phyloP scores from a whole-genome alignment of 768 basidiomycete genomes.

The Podaxis sp. region DNA sequence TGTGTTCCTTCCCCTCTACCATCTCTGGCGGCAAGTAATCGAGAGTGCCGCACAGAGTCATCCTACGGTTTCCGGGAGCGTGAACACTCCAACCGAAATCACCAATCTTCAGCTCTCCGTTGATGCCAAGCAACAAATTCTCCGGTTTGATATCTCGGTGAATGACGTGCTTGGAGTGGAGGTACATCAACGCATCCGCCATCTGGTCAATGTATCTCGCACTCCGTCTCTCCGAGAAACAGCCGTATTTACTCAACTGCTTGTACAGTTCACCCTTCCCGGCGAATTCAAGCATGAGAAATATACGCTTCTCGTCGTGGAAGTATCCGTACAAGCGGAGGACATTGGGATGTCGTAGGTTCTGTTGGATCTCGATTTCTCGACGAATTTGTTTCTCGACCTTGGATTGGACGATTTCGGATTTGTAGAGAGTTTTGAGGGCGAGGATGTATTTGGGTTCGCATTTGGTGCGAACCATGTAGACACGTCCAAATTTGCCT shows the following conservation, averaged over 20 bases:
- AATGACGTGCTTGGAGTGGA: constrained; percentile 95
- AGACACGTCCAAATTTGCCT: constrained; percentile 98
- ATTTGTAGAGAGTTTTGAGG: constrained; percentile 95
- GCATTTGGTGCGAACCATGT: constrained; percentile 93
- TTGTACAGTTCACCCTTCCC: constrained; percentile 97
- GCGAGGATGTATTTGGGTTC: constrained; percentile 92
- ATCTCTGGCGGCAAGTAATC: constrained; percentile 99
- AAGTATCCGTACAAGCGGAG: constrained; percentile 96
- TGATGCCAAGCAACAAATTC: constrained; percentile 90
- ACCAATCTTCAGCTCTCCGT: constrained; percentile 96
- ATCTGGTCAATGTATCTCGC: constrained; percentile 95
- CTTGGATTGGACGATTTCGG: constrained; percentile 85
- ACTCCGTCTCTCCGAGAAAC: constrained; percentile 86
- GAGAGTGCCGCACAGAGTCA: constrained; percentile 91
- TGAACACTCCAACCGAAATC: constrained; percentile 99
- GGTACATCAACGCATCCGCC: constrained; percentile 91
- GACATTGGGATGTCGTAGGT: constrained; percentile 93
- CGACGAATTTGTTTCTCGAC: constrained; percentile 97
- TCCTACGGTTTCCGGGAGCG: constrained; percentile 85
- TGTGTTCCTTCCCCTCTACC: constrained; percentile 91
- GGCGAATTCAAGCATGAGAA: constrained; percentile 97
- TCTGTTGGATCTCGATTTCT: constrained; percentile 98
- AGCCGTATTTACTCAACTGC: constrained; percentile 82
- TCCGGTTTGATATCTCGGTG: constrained; percentile 99
- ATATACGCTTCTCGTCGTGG: constrained; percentile 96